phyloP scores from a whole-genome alignment of 2,329 filamentous ascomycete species.

The Aureobasidium uvarum region DNA sequence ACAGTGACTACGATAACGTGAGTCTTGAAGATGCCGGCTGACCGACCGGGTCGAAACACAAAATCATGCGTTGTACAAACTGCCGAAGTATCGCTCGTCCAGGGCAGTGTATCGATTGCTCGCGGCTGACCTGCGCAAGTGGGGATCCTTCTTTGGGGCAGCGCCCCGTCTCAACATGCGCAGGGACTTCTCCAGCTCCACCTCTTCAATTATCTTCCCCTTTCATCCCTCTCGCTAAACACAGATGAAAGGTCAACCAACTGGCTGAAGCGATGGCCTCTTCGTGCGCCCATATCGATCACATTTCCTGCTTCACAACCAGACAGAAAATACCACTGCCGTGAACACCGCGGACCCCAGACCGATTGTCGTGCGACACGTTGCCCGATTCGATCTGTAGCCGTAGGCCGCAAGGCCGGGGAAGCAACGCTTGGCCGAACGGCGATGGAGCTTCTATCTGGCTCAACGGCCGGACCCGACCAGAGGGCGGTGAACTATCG shows the following conservation, averaged over 20 bases:
- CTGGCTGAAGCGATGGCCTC: background rate
- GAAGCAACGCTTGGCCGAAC: slow-evolving; percentile 13
- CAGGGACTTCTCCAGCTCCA: background rate
- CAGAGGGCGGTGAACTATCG: background rate
- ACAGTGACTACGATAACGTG: slow-evolving; percentile 4
- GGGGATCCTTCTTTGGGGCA: background rate
- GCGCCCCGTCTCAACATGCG: slow-evolving; percentile 3
- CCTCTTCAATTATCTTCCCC: background rate
- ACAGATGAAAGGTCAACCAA: background rate
- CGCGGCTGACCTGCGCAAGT: slow-evolving; percentile 15
- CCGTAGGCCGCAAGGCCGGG: slow-evolving; percentile 16
- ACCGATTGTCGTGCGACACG: slow-evolving; percentile 8
- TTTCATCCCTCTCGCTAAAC: background rate
- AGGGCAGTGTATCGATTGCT: background rate
- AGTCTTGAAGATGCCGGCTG: background rate
- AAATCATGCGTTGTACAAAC: slow-evolving; percentile 7
- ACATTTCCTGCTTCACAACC: background rate
- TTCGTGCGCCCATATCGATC: background rate
- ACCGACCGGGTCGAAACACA: background rate
- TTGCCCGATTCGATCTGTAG: slow-evolving; percentile 10
- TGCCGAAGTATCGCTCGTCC: slow-evolving; percentile 10
- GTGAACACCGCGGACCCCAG: background rate
- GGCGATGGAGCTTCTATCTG: slow-evolving; percentile 9
- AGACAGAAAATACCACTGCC: background rate
- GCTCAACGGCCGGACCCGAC: slow-evolving; percentile 18